Evolutionary conservation across 1,284 basidiomycete genomes (phyloP), one percentile per base, ranked within the genome.

Genomic region (Ganoderma lucidum): DNA sequence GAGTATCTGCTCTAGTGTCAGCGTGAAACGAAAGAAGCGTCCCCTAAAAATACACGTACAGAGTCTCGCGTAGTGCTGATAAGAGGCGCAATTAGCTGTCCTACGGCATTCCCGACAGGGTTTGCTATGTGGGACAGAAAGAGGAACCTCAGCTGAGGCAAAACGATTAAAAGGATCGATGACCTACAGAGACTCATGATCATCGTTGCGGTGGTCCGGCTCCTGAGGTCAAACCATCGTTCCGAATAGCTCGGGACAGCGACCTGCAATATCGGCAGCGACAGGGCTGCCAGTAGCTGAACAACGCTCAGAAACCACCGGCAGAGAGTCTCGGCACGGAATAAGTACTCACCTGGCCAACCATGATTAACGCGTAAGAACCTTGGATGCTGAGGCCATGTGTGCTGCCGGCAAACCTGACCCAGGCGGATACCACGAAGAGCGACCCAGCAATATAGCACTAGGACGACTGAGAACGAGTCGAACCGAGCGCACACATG

Each of bases 121-220:
- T 76, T 77, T 4, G 75, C 73, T 75, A 23, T 15, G n/a, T 23
- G 10, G 19, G 19, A 39, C 28, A 44, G 12, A 3, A 9, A 3
- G 9, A 28, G 1, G 23, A 51, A 14, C 10, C 10, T 51, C 23
- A 51, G 48, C 23, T 10, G 5, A 51, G 48, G 48, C 48, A 51
- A 1, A 12, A 41, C 17, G 56, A 28, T 14, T 23, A 17, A 37
- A 8, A 3, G 4, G 5, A 32, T 17, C 56, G 58, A 35, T 30
- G 30, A 69, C 81, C 65, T 70, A 91, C 92, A 84, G 42, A 95
- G 85, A n/a, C 92, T 87, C 65, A 94, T 82, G 39, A 92, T 76
- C 92, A 93, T 94, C 1, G 93, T 95, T 17, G 91, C 92, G 0
- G 93, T 94, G 6, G 90, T 94, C 59, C 93, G 84, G 23, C 90